phyloP scores from a whole-genome alignment of 2,329 filamentous ascomycete species.

The Beauveria caledonica region DNA sequence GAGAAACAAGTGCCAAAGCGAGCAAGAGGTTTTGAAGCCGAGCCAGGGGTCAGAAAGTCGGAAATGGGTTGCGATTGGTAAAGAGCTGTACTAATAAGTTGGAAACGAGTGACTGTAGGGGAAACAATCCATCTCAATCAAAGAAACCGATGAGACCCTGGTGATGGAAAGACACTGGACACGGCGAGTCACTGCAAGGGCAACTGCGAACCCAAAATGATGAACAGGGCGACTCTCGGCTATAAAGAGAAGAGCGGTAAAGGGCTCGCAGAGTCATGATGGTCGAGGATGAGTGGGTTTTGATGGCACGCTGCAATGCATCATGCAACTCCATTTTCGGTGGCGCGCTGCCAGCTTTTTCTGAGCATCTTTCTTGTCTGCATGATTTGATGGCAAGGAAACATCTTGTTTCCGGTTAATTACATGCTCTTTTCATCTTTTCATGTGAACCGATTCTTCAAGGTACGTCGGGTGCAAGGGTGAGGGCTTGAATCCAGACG shows the following conservation, averaged over 20 bases:
- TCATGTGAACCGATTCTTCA: no score
- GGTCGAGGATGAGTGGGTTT: not conserved
- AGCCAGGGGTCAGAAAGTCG: no score
- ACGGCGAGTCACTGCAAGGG: not conserved
- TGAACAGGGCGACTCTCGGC: not conserved
- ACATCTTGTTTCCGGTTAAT: no score
- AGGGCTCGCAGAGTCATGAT: not conserved
- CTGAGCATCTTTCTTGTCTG: not conserved
- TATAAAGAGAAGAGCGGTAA: slow-evolving; percentile 1
- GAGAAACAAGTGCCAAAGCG: not conserved
- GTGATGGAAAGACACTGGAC: not conserved
- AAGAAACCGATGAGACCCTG: not conserved
- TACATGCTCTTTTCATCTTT: no score
- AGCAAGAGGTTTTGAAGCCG: not conserved
- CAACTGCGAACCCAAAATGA: not conserved
- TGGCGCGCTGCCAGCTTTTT: not conserved
- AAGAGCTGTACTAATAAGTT: no score
- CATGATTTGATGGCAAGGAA: no score
- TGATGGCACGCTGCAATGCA: slow-evolving; percentile 3
- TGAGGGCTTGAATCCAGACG: no score
- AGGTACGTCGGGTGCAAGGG: no score
- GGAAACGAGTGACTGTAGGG: no score
- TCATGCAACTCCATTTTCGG: not conserved
- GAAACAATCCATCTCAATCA: not conserved
- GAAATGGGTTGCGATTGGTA: not conserved